Evolutionary conservation across 768 basidiomycete genomes (phyloP), one percentile per base, ranked within the genome.

Genomic region (Amanita polypyramis): DNA sequence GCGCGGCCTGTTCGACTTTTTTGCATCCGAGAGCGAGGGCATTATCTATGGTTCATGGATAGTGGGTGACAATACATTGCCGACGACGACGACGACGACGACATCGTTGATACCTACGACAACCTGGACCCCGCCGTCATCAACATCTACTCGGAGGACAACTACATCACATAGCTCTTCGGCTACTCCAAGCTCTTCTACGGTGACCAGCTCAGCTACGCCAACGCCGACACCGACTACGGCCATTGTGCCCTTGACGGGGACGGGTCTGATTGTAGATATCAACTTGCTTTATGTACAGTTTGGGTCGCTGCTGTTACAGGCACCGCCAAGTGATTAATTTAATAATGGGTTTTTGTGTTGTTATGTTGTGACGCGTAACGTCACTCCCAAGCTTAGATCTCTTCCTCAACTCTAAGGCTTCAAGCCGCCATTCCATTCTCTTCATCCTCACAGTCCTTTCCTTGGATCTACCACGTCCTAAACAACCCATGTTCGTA

Each of bases 1-100:
- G 42, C 51, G 58, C 9, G 77, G 80, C 36, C 67, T 85, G 37
- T 85, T 87, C 59, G 52, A 66, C 32, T 68, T 66, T 64, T 80
- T 85, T 56, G 72, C 74, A 4, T 14, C 57, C 15, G 58, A 65
- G 48, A 55, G 57, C 27, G 61, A 47, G 0, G 82, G 83, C 23
- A 72, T 78, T 2, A 52, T 85, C 44, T 69, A 70, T 48, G 79
- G 76, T 37, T 54, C 60, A 3, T 84, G 82, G 82, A 70, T 63
- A 56, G 77, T 65, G 63, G 62, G 63, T 14, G 59, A 49, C 15
- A 57, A 48, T 5, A 51, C 55, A 4, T 38, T 56, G 6, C 47
- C 55, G 15, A 52, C 52, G 10, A 40, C 60, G 2, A n/a, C n/a
- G n/a, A 52, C 54, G 15, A 46, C 57, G 14, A 41, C 52, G 7